phyloP scores from a whole-genome alignment of 257 asterid species.

The Paulownia fortunei region DNA sequence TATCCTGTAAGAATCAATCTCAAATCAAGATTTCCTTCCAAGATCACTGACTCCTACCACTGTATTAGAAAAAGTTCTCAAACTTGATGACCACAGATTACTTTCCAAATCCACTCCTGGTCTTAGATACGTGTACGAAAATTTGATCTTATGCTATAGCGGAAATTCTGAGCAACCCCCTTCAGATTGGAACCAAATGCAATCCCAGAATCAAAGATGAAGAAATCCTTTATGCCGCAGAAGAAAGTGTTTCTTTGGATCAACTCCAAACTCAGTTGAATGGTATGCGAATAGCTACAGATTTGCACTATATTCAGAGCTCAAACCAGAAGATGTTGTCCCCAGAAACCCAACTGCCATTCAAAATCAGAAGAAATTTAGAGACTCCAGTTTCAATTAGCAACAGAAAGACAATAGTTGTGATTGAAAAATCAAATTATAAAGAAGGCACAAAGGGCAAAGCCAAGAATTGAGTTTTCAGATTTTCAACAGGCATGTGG shows the following conservation, averaged over 20 bases:
- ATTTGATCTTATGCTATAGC: no score
- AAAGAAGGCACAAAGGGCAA: neutral
- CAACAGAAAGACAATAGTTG: no score
- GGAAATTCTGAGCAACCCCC: neutral
- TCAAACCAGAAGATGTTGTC: neutral
- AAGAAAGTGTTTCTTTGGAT: neutral
- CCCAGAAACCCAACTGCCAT: slow-evolving; percentile 4
- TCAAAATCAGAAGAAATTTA: slow-evolving; percentile 19
- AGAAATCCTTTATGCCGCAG: neutral
- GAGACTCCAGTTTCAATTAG: neutral
- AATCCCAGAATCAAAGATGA: neutral
- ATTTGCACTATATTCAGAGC: neutral
- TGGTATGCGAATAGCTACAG: neutral
- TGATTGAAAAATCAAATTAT: neutral
- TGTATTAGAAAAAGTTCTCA: neutral
- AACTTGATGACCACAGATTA: neutral
- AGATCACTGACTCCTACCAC: no score
- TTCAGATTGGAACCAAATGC: neutral
- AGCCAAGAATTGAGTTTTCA: neutral
- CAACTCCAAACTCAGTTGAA: neutral
- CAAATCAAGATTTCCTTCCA: neutral
- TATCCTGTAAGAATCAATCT: neutral
- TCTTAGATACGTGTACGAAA: no score
- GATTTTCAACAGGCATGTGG: neutral
- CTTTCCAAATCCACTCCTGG: neutral